Conservation (phyloP, 148 eudicot genomes). For the Gaultheria prostrata region DNA sequence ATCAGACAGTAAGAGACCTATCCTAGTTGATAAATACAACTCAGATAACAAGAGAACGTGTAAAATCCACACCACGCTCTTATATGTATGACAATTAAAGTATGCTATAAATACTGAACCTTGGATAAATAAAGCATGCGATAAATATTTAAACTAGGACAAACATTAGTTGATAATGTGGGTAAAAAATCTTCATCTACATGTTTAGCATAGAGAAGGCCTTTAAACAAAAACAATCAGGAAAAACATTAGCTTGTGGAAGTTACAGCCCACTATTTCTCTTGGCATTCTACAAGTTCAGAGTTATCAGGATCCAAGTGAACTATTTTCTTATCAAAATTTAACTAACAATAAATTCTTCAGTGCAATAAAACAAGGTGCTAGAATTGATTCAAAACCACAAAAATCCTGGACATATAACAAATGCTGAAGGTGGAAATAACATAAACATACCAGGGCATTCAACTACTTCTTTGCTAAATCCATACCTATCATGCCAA, state of each 20-base stretch:
- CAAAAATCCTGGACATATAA: neutral
- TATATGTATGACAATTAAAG: neutral
- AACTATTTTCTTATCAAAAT: neutral
- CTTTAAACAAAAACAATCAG: neutral
- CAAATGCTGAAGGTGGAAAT: conserved; percentile 6
- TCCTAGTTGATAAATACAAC: neutral
- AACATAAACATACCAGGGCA: conserved; percentile 57
- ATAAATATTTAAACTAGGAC: neutral
- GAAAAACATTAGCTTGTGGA: neutral
- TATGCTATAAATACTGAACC: neutral
- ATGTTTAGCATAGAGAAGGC: neutral
- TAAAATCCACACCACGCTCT: neutral
- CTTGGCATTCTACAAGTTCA: neutral
- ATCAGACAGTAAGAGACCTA: neutral
- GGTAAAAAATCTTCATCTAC: neutral
- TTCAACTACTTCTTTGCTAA: conserved; percentile 92
- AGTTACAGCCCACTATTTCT: neutral
- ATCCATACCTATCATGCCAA: conserved; percentile 63
- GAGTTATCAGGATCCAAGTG: neutral
- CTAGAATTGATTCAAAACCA: neutral
- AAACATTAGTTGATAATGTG: neutral
- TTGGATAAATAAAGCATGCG: neutral
- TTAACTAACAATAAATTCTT: neutral
- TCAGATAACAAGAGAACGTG: neutral
- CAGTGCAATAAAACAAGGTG: neutral